A percentile compares a stretch with the other conserved stretches of the same genome.
Conservation (phyloP, 805 yeast species). For the Saccharomycopsis babjevae region DNA sequence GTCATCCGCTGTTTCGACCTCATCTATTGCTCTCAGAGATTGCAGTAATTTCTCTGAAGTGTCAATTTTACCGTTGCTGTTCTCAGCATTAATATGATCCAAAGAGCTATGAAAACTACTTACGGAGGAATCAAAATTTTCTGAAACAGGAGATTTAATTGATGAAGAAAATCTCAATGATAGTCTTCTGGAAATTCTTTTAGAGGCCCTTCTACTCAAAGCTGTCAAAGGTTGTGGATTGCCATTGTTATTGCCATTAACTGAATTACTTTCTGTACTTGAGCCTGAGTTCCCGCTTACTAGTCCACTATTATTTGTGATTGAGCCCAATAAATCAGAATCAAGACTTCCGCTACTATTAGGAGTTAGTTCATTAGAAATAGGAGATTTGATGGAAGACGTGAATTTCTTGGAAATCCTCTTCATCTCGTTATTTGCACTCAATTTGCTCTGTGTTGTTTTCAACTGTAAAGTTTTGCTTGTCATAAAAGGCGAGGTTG, state of each 20-base stretch:
- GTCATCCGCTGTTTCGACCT: slow-evolving; percentile 7
- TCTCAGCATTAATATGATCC: neutral
- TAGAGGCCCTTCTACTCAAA: slow-evolving; percentile 8
- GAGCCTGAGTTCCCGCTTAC: slow-evolving; percentile 1
- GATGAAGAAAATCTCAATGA: slow-evolving; percentile 15
- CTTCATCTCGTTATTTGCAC: slow-evolving; percentile 4
- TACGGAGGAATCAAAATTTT: neutral
- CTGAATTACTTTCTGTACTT: neutral
- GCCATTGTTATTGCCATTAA: neutral
- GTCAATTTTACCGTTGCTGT: neutral
- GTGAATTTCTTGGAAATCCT: slow-evolving; percentile 15
- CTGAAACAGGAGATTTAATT: neutral
- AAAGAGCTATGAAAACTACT: neutral
- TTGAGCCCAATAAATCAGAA: neutral
- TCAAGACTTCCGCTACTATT: slow-evolving; percentile 1
- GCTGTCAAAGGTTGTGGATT: neutral
- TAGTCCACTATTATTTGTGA: neutral
- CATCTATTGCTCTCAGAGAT: slow-evolving; percentile 5
- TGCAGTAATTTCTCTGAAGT: neutral
- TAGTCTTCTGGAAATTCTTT: slow-evolving; percentile 12
- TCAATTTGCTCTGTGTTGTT: neutral
- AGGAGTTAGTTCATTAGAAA: neutral
- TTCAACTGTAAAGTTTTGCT: neutral
- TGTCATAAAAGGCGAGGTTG: slow-evolving; percentile 14
- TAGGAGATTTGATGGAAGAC: neutral